Conservation (phyloP, 352 stramenopile genomes). For the Plasmopara viticola region DNA sequence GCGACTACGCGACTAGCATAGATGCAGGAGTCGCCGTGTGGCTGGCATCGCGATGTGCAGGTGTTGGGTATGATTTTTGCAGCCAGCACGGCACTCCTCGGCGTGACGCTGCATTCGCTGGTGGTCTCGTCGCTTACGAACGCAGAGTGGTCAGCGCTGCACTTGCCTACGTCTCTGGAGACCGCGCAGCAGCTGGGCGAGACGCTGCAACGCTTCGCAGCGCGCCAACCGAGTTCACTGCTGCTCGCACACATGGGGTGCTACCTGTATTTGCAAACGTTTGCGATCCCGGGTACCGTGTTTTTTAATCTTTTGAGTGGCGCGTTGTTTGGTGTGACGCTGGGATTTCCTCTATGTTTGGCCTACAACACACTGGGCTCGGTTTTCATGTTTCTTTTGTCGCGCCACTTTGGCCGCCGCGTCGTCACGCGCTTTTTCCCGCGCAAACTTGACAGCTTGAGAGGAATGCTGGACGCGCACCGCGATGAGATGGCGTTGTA, state of each 20-base stretch:
- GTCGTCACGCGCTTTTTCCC: slow-evolving; percentile 53
- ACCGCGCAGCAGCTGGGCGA: slow-evolving; percentile 59
- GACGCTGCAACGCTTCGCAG: slow-evolving; percentile 48
- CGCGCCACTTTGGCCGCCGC: slow-evolving; percentile 42
- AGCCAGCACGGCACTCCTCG: slow-evolving; percentile 28
- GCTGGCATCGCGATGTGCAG: slow-evolving; percentile 49
- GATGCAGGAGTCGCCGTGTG: slow-evolving; percentile 1
- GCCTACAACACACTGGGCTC: slow-evolving; percentile 78
- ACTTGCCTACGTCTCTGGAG: slow-evolving; percentile 52
- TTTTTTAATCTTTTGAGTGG: slow-evolving; percentile 78
- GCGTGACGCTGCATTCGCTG: slow-evolving; percentile 41
- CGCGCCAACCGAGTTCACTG: slow-evolving; percentile 30
- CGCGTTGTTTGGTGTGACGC: slow-evolving; percentile 59
- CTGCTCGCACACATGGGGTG: slow-evolving; percentile 63
- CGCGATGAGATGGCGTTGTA: slow-evolving; percentile 76
- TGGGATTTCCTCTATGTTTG: slow-evolving; percentile 69
- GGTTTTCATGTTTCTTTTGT: slow-evolving; percentile 72
- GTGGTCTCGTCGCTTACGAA: slow-evolving; percentile 48
- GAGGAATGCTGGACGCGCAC: slow-evolving; percentile 51
- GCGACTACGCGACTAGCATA: slow-evolving; percentile 2
- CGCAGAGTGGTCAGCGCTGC: slow-evolving; percentile 46
- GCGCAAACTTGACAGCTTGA: slow-evolving; percentile 40
- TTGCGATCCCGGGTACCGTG: slow-evolving; percentile 71
- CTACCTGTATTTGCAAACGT: slow-evolving; percentile 77
- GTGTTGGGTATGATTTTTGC: slow-evolving; percentile 41